Evolutionary conservation across 148 eudicot species (phyloP).

Genomic region (Polygonum aviculare): DNA sequence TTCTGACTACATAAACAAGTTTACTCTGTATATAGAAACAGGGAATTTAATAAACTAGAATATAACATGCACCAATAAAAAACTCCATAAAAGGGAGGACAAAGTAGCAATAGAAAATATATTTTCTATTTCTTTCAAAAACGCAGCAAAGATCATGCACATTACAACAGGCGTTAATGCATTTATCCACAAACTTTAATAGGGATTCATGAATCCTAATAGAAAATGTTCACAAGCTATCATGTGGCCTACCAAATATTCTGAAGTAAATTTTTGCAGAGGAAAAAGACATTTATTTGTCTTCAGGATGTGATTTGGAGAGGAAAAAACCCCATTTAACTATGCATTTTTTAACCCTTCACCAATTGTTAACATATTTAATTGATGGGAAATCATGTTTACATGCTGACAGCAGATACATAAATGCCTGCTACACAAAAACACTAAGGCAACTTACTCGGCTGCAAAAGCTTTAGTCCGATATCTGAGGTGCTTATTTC

Average conservation of each 20-base stretch:
- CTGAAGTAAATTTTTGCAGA: not conserved
- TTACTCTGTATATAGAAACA: not conserved
- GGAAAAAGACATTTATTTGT: not conserved
- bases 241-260: not conserved
- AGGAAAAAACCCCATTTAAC: not conserved
- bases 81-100: not conserved
- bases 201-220: not conserved
- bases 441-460: constrained; percentile 54
- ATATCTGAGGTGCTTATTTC: constrained; percentile 83
- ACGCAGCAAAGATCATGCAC: not conserved
- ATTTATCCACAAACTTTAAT: not conserved
- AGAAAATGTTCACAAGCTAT: not conserved
- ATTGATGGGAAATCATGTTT: not conserved
- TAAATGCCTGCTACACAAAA: not conserved
- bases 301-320: not conserved
- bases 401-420: not conserved
- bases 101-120: not conserved
- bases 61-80: not conserved
- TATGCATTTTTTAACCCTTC: not conserved
- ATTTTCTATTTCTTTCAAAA: not conserved
- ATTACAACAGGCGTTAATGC: not conserved
- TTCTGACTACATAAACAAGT: not conserved
- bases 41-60: not conserved
- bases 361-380: not conserved
- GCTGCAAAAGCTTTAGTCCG: constrained; percentile 94